A percentile compares a stretch with the other conserved stretches of the same genome.
phyloP scores from a whole-genome alignment of 495 filamentous ascomycete species.

The Penicillium argentinense region DNA sequence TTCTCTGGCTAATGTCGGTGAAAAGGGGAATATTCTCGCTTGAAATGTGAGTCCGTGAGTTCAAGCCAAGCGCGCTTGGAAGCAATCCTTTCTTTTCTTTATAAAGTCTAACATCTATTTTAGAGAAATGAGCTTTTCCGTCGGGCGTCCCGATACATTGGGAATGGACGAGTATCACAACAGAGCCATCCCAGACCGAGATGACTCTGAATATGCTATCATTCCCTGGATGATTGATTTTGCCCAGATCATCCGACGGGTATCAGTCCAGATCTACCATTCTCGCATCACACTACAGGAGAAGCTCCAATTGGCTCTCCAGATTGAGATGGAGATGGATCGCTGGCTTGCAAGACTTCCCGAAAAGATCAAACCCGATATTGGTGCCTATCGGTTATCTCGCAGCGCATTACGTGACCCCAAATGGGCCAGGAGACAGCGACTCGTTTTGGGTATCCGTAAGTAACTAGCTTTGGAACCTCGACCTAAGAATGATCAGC shows the following conservation, averaged over 20 bases:
- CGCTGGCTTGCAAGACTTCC: slow-evolving; percentile 36
- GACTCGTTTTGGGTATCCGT: slow-evolving; percentile 39
- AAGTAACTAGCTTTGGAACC: slow-evolving; percentile 5
- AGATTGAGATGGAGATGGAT: slow-evolving; percentile 39
- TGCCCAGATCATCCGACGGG: slow-evolving; percentile 39
- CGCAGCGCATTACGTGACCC: slow-evolving; percentile 36
- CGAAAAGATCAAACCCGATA: slow-evolving; percentile 35
- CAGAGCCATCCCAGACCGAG: slow-evolving; percentile 35
- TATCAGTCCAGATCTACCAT: slow-evolving; percentile 45
- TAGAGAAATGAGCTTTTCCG: slow-evolving; percentile 45
- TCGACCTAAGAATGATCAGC: neutral
- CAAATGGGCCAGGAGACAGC: slow-evolving; percentile 40
- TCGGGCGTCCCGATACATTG: slow-evolving; percentile 42
- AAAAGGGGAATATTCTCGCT: slow-evolving; percentile 41
- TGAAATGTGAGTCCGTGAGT: slow-evolving; percentile 40
- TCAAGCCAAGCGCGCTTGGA: no score
- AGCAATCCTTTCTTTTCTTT: neutral
- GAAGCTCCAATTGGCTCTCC: slow-evolving; percentile 36
- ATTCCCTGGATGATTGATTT: slow-evolving; percentile 47
- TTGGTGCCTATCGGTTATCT: slow-evolving; percentile 17
- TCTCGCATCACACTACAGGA: slow-evolving; percentile 39
- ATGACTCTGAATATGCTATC: slow-evolving; percentile 40
- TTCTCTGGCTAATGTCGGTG: neutral
- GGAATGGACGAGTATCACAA: slow-evolving; percentile 48
- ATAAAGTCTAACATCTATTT: neutral